A percentile compares a stretch with the other conserved stretches of the same genome.
Evolutionary conservation across 306 rosid species (phyloP).

Genomic region (Calophaca sinica): DNA sequence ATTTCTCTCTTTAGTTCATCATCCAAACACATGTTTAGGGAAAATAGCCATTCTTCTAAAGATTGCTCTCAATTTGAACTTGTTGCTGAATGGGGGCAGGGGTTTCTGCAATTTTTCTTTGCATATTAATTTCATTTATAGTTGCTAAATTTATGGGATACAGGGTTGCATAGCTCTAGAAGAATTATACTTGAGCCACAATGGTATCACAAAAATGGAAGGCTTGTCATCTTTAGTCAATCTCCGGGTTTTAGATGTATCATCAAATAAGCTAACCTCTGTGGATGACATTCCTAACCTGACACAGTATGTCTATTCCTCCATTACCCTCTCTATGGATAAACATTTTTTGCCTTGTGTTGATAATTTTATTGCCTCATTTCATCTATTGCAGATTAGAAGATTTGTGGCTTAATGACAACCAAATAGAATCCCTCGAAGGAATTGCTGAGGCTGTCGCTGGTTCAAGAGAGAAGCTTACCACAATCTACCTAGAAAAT

Average conservation of each 20-base stretch:
- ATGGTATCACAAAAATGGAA: constrained; percentile 91
- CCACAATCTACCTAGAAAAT: constrained; percentile 86
- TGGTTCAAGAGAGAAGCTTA: constrained; percentile 85
- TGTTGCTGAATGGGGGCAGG: not conserved
- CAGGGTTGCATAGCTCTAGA: constrained; percentile 84
- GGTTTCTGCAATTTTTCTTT: constrained; percentile 7
- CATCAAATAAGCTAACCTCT: constrained; percentile 79
- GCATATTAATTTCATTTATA: constrained; percentile 7
- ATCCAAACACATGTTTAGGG: not conserved
- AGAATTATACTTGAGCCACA: constrained; percentile 94
- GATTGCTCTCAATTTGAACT: constrained; percentile 39
- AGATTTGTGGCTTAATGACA: constrained; percentile 97
- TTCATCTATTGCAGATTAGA: constrained; percentile 68
- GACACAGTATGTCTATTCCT: constrained; percentile 59
- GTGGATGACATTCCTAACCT: constrained; percentile 71
- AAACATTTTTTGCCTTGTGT: constrained; percentile 18
- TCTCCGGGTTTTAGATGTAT: constrained; percentile 87
- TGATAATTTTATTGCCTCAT: constrained; percentile 37
- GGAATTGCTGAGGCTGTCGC: constrained; percentile 71
- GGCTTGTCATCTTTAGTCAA: constrained; percentile 82
- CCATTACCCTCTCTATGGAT: not conserved
- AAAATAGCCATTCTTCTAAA: not conserved
- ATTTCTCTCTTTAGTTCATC: not conserved
- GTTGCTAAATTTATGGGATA: constrained; percentile 8
- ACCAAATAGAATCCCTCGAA: constrained; percentile 76